Evolutionary conservation across 2,329 filamentous ascomycete species (phyloP).

Genomic region (Paecilomyces dactylethromorphus): DNA sequence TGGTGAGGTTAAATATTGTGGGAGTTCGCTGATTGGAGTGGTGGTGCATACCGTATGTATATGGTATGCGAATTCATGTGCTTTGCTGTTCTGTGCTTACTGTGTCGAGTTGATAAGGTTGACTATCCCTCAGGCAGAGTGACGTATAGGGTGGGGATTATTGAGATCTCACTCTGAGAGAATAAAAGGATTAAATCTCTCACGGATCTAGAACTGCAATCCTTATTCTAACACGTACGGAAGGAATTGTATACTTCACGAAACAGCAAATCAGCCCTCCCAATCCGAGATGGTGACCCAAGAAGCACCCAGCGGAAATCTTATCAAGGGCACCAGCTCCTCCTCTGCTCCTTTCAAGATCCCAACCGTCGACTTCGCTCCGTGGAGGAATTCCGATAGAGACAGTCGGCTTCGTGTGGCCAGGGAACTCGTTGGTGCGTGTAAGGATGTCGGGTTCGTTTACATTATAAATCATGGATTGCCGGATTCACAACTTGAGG

Average conservation of each 20-base stretch:
- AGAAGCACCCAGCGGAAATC: background rate
- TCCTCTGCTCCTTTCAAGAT: conserved; percentile 15
- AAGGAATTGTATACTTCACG: background rate
- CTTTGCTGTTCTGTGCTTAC: background rate
- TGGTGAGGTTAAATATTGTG: too few relatives aligned
- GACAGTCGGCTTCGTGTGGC: conserved; percentile 26
- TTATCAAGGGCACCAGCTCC: background rate
- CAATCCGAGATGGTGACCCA: background rate
- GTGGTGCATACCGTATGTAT: background rate
- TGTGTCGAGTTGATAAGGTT: background rate
- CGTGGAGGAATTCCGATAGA: conserved; percentile 23
- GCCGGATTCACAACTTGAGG: conserved; percentile 27
- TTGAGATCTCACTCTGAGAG: background rate
- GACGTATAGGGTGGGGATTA: background rate
- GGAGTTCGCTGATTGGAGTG: too few relatives aligned
- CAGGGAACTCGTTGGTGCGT: conserved; percentile 35
- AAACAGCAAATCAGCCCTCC: background rate
- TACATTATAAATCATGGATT: conserved; percentile 46
- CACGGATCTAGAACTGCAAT: too few relatives aligned
- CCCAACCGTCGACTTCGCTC: conserved; percentile 34
- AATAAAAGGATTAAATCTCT: too few relatives aligned
- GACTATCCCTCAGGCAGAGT: background rate
- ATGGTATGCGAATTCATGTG: background rate
- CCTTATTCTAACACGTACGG: too few relatives aligned
- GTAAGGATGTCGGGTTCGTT: conserved; percentile 41